Conservation (phyloP, 2,329 filamentous ascomycete genomes). For the Hawksworthiomyces lignivorus region DNA sequence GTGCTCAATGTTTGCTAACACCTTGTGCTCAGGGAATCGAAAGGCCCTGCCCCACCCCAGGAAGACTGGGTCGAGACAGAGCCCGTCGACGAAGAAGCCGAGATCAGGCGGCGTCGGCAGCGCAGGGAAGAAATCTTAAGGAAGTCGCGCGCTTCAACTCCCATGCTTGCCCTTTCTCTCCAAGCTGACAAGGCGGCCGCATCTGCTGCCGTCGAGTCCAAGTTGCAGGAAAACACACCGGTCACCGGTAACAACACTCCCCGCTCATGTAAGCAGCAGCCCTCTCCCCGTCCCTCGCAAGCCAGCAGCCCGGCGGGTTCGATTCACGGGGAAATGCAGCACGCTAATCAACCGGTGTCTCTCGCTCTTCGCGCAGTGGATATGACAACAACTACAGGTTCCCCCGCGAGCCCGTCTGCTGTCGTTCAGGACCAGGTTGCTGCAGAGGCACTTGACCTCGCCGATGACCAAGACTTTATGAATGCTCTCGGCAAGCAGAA, state of each 20-base stretch:
- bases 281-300: too few species aligned
- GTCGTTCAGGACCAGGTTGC: slow-evolving; percentile 34
- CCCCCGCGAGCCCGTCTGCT: slow-evolving; percentile 32
- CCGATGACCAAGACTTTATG: slow-evolving; percentile 60
- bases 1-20: too few species aligned
- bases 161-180: slow-evolving; percentile 68
- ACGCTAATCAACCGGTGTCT: too few species aligned
- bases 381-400: slow-evolving; percentile 16
- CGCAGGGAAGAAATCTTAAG: slow-evolving; percentile 78
- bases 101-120: slow-evolving; percentile 78
- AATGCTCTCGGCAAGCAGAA: slow-evolving; percentile 46
- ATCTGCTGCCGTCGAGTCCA: slow-evolving; percentile 40
- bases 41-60: slow-evolving; percentile 14
- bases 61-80: slow-evolving; percentile 46
- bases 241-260: slow-evolving; percentile 34
- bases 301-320: too few species aligned
- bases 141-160: slow-evolving; percentile 68
- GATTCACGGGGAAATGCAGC: too few species aligned
- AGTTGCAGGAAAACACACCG: slow-evolving; percentile 37
- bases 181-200: slow-evolving; percentile 51
- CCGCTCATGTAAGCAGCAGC: slow-evolving; percentile 34
- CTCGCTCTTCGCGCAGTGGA: too few species aligned
- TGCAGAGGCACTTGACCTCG: slow-evolving; percentile 54
- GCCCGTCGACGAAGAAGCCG: slow-evolving; percentile 69
- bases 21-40: too few species aligned